Base-by-base conservation (phyloP, 2,329 filamentous ascomycete species). In the Neonectria magnoliae region DNA sequence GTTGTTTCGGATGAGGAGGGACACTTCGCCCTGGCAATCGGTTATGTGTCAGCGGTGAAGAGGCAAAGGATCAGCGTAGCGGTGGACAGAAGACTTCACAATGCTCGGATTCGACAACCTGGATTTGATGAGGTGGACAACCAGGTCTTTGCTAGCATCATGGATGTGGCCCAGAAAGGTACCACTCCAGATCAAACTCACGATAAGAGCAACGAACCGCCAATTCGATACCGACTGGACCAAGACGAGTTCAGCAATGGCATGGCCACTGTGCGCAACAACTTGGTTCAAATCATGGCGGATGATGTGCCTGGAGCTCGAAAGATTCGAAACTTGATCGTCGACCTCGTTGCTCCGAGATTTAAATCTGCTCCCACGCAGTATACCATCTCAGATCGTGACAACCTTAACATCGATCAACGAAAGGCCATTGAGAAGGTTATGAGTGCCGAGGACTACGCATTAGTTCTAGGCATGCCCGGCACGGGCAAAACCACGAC, bases 201-300 rank as follows among this genome's bases (percentile, higher is more conserved):
- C 44, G 82, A 81, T 29, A 85, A 83, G 69, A 82, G 84, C 68
- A 82, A 84, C 62, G 82, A 84, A 61, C 78, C 85, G 4, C 87
- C 87, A 4, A 81, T 91, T 6, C 84, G 88, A 53, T 99, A 97
- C 73, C 91, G 96, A 25, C 83, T 99, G 4, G 96, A 99, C 80
- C 98, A 98, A 77, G 96, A 99, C 73, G 96, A 99, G 76, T 99
- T 99, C 79, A 97, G 93, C 80, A 98, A 97, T 73, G 96, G 96
- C 62, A 97, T 99, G 93, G 94, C 96, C 3, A 91, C 92, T 31
- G 93, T 97, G 50, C 90, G 96, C 57, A 98, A 97, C 79, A 99
- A 98, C 71, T 86, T 99, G 1, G 88, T 98, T 33, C 93, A 94
- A 70, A 88, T 97, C 73, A 98, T 99, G 94, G 88, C 93, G 44